phyloP scores from a whole-genome alignment of 805 yeast genomes.

The Pichia thaimueangensis region DNA sequence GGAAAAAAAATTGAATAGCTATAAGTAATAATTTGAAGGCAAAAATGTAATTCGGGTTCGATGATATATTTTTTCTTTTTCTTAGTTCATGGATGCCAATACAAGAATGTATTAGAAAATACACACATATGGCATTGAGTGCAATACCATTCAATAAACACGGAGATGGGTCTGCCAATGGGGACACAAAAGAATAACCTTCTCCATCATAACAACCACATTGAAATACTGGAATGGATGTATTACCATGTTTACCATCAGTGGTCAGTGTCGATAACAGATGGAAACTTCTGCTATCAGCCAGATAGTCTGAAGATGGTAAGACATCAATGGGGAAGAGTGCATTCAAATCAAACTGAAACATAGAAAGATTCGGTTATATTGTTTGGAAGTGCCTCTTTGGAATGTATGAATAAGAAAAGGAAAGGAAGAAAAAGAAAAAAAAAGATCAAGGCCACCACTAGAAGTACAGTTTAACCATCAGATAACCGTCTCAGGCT shows the following conservation, averaged over 20 bases:
- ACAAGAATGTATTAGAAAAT: conserved; percentile 34
- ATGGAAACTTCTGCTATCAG: background rate
- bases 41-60: conserved; percentile 34
- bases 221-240: background rate
- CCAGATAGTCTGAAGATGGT: background rate
- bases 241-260: background rate
- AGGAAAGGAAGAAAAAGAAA: too few species aligned
- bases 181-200: conserved; percentile 38
- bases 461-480: too few species aligned
- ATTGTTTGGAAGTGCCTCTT: too few species aligned
- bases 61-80: conserved; percentile 25
- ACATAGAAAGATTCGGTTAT: too few species aligned
- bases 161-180: conserved; percentile 43
- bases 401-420: too few species aligned
- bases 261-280: background rate
- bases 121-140: conserved; percentile 30
- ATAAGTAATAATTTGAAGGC: conserved; percentile 37
- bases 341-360: conserved; percentile 1
- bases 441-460: too few species aligned
- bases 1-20: conserved; percentile 34
- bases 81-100: conserved; percentile 32
- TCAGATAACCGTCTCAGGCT: too few species aligned
- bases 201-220: conserved; percentile 35
- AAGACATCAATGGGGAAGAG: background rate
- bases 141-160: conserved; percentile 44